phyloP scores from a whole-genome alignment of 768 basidiomycete species.

The Sporobolomyces roseus region DNA sequence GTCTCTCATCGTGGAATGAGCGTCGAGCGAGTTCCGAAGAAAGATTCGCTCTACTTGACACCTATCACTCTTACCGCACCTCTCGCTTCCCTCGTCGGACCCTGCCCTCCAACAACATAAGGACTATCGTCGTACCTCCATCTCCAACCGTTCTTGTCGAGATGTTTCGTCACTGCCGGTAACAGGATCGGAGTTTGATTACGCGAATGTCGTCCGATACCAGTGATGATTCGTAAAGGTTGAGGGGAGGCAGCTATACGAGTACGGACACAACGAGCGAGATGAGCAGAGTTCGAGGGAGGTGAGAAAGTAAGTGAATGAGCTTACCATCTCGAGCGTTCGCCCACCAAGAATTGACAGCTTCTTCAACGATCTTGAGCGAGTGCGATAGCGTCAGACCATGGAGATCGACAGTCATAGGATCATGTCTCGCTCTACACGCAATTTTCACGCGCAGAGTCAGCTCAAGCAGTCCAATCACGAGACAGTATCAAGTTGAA shows the following conservation, averaged over 20 bases:
- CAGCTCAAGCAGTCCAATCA: background rate
- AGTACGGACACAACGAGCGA: background rate
- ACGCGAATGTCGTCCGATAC: constrained; percentile 42
- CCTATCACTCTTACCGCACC: constrained; percentile 25
- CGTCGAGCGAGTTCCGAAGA: too few species aligned
- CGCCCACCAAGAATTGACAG: constrained; percentile 40
- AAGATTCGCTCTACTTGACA: too few species aligned
- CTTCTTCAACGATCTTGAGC: constrained; percentile 40
- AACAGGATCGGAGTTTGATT: constrained; percentile 37
- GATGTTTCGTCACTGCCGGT: constrained; percentile 41
- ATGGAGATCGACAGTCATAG: constrained; percentile 41
- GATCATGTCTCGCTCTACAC: constrained; percentile 12
- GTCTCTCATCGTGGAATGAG: background rate
- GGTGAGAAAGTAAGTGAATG: background rate
- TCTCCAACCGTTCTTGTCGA: constrained; percentile 43
- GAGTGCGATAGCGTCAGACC: constrained; percentile 42
- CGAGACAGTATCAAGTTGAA: background rate
- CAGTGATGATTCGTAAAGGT: constrained; percentile 43
- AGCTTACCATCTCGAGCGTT: constrained; percentile 19
- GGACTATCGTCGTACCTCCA: constrained; percentile 38
- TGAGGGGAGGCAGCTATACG: constrained; percentile 16
- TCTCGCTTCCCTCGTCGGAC: background rate
- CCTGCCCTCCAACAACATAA: constrained; percentile 14
- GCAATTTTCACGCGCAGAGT: too few species aligned
- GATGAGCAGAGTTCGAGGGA: background rate